phyloP scores from a whole-genome alignment of 306 rosid species.

The Casuarina cunninghamiana region DNA sequence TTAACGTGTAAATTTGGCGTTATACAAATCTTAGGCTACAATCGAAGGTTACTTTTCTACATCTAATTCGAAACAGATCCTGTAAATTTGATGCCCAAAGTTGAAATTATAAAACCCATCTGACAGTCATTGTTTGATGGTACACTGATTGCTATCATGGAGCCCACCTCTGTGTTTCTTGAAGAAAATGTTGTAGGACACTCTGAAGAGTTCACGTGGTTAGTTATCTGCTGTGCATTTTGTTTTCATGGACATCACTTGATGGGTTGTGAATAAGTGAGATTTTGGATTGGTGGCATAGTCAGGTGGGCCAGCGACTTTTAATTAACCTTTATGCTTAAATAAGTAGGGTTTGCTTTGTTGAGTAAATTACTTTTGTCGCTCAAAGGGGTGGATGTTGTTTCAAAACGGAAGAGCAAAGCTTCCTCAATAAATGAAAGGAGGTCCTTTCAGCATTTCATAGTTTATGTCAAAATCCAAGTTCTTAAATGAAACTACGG shows the following conservation, averaged over 20 bases:
- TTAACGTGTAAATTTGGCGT: neutral
- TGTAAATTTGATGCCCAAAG: neutral
- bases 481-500: neutral
- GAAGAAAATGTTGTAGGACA: neutral
- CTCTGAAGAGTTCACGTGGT: too few relatives aligned
- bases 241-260: too few relatives aligned
- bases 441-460: neutral
- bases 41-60: slow-evolving; percentile 7
- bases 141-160: neutral
- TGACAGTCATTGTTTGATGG: neutral
- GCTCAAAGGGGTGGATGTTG: neutral
- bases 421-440: neutral
- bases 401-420: neutral
- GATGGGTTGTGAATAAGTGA: too few relatives aligned
- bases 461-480: neutral
- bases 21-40: neutral
- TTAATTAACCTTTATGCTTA: too few relatives aligned
- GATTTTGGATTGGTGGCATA: too few relatives aligned
- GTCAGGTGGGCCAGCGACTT: too few relatives aligned
- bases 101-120: neutral
- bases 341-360: too few relatives aligned
- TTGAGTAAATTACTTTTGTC: neutral
- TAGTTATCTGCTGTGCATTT: too few relatives aligned
- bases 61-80: slow-evolving; percentile 9
- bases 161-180: neutral